These are phyloP conservation scores for Patellifolia procumbens DNA, from an alignment of 179 eudicot species.

Conservation along the genomic window DNA sequence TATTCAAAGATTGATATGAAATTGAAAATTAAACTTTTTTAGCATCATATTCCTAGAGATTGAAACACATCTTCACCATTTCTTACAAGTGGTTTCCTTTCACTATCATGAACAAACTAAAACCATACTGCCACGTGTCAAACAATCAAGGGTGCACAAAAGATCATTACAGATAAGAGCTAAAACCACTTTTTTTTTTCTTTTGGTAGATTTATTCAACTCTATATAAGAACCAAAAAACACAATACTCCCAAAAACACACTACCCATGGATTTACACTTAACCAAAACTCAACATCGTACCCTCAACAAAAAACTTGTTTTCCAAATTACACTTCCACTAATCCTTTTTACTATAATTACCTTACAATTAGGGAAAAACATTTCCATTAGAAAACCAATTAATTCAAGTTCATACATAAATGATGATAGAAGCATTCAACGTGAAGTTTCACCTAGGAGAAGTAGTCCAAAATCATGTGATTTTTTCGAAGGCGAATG, in stretches of 20 bases:
- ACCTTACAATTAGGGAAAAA: slow-evolving; percentile 32
- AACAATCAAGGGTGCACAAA: background rate
- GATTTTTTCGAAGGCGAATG: slow-evolving; percentile 56
- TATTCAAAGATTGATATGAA: too few species aligned
- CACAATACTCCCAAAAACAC: too few species aligned
- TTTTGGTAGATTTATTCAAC: too few species aligned
- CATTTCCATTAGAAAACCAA: slow-evolving; percentile 8
- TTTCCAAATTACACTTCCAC: slow-evolving; percentile 35
- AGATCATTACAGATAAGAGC: slow-evolving; percentile 1
- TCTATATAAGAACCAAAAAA: too few species aligned
- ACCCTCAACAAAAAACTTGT: slow-evolving; percentile 30
- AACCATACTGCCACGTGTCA: slow-evolving; percentile 7
- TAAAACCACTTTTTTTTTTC: background rate
- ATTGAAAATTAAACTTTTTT: too few species aligned
- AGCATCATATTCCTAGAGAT: too few species aligned
- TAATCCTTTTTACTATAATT: slow-evolving; percentile 31
- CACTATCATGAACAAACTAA: background rate
- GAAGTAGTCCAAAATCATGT: slow-evolving; percentile 19
- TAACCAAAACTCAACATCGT: slow-evolving; percentile 18
- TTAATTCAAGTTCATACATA: background rate
- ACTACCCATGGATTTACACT: background rate
- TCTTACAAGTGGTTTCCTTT: background rate
- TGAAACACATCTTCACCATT: background rate
- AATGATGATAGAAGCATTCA: background rate
- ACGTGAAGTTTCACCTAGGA: background rate